phyloP scores from a whole-genome alignment of 164 flowering plant species.

The grape (Vitis vinifera) region DNA sequence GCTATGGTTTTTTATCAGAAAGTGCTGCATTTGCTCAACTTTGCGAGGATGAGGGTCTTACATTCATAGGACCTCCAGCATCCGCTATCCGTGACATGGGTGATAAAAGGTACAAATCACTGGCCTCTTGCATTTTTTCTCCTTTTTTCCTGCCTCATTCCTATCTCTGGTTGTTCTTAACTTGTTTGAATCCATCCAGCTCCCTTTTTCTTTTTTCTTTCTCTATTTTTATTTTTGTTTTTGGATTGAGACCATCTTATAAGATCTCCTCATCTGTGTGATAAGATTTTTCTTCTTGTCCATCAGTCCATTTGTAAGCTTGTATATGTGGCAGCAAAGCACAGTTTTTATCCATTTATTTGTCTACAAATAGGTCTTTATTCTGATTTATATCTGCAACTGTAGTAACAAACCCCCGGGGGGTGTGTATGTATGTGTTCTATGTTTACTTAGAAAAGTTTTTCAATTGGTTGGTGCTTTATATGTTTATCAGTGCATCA shows the following conservation, averaged over 20 bases:
- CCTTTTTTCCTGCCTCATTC: too few relatives aligned
- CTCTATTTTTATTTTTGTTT: too few relatives aligned
- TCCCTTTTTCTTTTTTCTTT: too few relatives aligned
- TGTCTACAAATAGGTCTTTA: too few relatives aligned
- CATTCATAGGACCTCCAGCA: slow-evolving; percentile 94
- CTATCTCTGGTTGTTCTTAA: too few relatives aligned
- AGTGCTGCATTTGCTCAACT: slow-evolving; percentile 91
- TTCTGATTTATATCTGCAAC: too few relatives aligned
- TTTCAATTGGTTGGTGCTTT: slow-evolving; percentile 4
- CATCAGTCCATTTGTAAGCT: neutral
- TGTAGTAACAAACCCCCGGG: too few relatives aligned
- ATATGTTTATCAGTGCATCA: slow-evolving; percentile 71
- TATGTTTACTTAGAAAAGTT: neutral
- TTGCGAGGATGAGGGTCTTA: slow-evolving; percentile 81
- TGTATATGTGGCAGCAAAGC: neutral
- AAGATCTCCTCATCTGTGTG: neutral
- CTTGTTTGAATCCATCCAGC: too few relatives aligned
- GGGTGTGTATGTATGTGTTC: neutral
- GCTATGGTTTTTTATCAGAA: slow-evolving; percentile 96
- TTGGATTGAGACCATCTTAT: too few relatives aligned
- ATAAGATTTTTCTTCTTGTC: slow-evolving; percentile 3
- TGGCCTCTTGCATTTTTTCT: neutral
- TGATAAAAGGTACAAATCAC: slow-evolving; percentile 76
- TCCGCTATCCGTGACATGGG: slow-evolving; percentile 97
- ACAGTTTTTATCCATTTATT: neutral